Evolutionary conservation across 352 stramenopile species (phyloP).

Genomic region (Phytophthora gonapodyides): DNA sequence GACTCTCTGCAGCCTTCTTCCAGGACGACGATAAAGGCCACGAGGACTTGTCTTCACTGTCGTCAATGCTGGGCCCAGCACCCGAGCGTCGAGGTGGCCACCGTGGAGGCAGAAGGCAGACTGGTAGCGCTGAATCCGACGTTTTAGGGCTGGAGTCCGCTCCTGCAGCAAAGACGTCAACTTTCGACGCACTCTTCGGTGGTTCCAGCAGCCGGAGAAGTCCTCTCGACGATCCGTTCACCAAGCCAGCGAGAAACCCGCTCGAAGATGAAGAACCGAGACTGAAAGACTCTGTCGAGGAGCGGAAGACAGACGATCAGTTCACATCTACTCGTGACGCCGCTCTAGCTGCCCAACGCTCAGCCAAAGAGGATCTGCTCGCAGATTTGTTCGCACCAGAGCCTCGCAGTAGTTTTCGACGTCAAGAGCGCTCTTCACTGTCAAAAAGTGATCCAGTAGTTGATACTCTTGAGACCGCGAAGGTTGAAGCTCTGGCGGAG

Average conservation of each 20-base stretch:
- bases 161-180: constrained; percentile 18
- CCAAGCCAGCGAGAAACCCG: constrained; percentile 7
- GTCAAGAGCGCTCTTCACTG: constrained; percentile 9
- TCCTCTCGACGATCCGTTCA: constrained; percentile 23
- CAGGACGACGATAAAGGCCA: constrained; percentile 21
- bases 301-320: constrained; percentile 1
- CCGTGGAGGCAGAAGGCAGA: constrained; percentile 30
- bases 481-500: constrained; percentile 3
- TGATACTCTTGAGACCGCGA: constrained; percentile 8
- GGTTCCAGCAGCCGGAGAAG: constrained; percentile 19
- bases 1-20: constrained; percentile 46
- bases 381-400: constrained; percentile 42
- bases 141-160: constrained; percentile 18
- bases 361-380: constrained; percentile 49
- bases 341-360: background rate
- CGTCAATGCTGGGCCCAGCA: constrained; percentile 21
- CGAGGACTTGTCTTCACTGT: constrained; percentile 30
- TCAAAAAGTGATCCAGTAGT: constrained; percentile 7
- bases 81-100: constrained; percentile 32
- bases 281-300: constrained; percentile 1
- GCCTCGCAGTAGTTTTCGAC: constrained; percentile 9
- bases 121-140: constrained; percentile 12
- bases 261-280: constrained; percentile 6
- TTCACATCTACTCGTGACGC: constrained; percentile 1
- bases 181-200: constrained; percentile 41